Percentiles rank a stretch among this genome's conserved stretches.
These are phyloP conservation scores for Citrus maxima DNA, from an alignment of 345 rosid species.

Conservation along the genomic window DNA sequence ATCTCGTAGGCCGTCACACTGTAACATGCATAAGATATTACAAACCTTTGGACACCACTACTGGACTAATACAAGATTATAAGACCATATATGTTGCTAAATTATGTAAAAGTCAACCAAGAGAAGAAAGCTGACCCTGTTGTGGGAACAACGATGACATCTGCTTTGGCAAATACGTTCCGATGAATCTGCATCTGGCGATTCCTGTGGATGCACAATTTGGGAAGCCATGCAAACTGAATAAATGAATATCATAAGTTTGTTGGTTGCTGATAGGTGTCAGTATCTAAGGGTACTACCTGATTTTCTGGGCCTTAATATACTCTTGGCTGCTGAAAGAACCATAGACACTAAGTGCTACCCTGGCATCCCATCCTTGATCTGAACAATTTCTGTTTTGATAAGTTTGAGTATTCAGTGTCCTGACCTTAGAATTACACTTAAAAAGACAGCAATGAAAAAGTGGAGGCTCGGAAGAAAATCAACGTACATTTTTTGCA, in stretches of 20 bases:
- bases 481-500: conserved; percentile 45
- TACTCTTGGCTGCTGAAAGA: conserved; percentile 57
- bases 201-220: conserved; percentile 41
- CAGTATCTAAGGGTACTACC: conserved; percentile 22
- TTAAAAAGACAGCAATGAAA: not conserved
- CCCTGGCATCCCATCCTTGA: conserved; percentile 67
- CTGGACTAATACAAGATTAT: not conserved
- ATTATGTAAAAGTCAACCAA: not conserved
- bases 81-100: no score
- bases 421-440: not conserved
- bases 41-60: not conserved
- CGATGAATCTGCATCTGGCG: conserved; percentile 53
- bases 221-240: not conserved
- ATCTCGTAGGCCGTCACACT: conserved; percentile 70
- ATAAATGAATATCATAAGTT: no score
- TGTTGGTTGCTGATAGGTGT: no score
- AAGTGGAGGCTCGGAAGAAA: not conserved
- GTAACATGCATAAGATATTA: not conserved
- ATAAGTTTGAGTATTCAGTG: conserved; percentile 8
- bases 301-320: conserved; percentile 56
- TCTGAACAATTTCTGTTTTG: conserved; percentile 42
- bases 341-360: conserved; percentile 53
- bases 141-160: conserved; percentile 68
- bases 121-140: conserved; percentile 44
- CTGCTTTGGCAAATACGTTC: conserved; percentile 47